Evolutionary conservation across 768 basidiomycete genomes (phyloP).

Genomic region (Tricholoma sp.): DNA sequence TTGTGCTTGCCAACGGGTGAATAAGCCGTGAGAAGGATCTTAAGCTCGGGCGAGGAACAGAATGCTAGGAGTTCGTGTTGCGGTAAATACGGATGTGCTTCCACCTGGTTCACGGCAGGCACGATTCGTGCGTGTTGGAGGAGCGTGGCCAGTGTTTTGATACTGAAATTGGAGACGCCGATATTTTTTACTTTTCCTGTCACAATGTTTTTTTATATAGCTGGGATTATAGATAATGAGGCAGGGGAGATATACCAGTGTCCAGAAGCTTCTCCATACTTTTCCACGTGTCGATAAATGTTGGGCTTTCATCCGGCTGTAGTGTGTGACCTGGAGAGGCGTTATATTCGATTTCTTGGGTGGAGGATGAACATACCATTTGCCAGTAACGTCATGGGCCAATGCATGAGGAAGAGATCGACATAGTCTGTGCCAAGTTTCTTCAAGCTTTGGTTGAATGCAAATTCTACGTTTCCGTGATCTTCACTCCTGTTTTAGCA

Average conservation of each 20-base stretch:
- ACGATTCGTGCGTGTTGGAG: constrained; percentile 32
- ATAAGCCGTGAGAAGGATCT: constrained; percentile 42
- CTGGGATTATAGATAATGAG: neutral
- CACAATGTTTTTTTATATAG: neutral
- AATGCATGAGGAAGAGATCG: constrained; percentile 44
- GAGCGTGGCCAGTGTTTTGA: constrained; percentile 33
- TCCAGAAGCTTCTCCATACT: constrained; percentile 34
- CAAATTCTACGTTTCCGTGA: constrained; percentile 28
- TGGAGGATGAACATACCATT: constrained; percentile 9
- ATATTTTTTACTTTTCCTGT: constrained; percentile 33
- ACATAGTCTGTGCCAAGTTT: constrained; percentile 37
- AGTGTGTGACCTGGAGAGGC: constrained; percentile 7
- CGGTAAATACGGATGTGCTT: constrained; percentile 42
- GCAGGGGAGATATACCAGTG: constrained; percentile 21
- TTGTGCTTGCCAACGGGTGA: constrained; percentile 34
- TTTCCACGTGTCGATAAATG: constrained; percentile 34
- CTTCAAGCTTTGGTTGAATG: constrained; percentile 29
- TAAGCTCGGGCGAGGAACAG: constrained; percentile 31
- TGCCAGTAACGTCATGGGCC: constrained; percentile 24
- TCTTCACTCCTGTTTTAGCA: constrained; percentile 22
- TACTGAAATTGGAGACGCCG: constrained; percentile 50
- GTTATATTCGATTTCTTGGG: neutral
- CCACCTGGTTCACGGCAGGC: constrained; percentile 37
- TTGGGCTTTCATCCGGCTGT: constrained; percentile 21
- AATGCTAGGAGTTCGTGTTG: constrained; percentile 37